Percentiles rank a stretch among this genome's conserved stretches.
Evolutionary conservation across 306 rosid species (phyloP).

Genomic region (Quercus bicolor): DNA sequence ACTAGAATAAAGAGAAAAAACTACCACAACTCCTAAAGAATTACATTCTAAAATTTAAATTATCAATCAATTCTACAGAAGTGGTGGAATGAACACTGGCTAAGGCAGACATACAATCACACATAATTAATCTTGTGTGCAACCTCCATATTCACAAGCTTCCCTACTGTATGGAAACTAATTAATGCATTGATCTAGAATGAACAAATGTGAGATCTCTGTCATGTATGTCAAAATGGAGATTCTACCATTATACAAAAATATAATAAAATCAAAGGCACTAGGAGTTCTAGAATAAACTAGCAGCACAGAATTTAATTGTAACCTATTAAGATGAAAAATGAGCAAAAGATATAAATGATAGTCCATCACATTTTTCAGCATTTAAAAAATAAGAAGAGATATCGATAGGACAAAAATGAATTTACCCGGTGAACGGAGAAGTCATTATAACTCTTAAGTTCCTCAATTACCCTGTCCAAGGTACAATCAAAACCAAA

Average conservation of each 20-base stretch:
- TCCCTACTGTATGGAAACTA: not conserved
- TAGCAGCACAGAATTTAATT: not conserved
- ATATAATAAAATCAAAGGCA: not conserved
- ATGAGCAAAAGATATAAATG: not conserved
- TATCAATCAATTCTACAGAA: too few relatives aligned
- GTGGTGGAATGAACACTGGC: too few relatives aligned
- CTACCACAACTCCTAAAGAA: too few relatives aligned
- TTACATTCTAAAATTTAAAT: too few relatives aligned
- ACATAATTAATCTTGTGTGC: not conserved
- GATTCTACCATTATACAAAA: not conserved
- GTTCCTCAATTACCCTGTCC: constrained; percentile 83
- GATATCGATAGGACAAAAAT: not conserved
- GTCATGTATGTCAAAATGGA: not conserved
- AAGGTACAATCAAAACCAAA: constrained; percentile 92
- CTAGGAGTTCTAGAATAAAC: not conserved
- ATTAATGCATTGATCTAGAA: too few relatives aligned
- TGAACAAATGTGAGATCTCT: too few relatives aligned
- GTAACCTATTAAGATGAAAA: not conserved
- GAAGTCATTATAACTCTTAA: constrained; percentile 79
- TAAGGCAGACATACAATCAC: too few relatives aligned
- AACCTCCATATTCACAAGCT: not conserved
- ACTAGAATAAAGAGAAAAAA: too few relatives aligned
- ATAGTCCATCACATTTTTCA: not conserved
- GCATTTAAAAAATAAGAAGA: not conserved
- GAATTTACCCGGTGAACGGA: constrained; percentile 83